Conservation (phyloP, 331 rosid genomes). For the Saraca asoca region DNA sequence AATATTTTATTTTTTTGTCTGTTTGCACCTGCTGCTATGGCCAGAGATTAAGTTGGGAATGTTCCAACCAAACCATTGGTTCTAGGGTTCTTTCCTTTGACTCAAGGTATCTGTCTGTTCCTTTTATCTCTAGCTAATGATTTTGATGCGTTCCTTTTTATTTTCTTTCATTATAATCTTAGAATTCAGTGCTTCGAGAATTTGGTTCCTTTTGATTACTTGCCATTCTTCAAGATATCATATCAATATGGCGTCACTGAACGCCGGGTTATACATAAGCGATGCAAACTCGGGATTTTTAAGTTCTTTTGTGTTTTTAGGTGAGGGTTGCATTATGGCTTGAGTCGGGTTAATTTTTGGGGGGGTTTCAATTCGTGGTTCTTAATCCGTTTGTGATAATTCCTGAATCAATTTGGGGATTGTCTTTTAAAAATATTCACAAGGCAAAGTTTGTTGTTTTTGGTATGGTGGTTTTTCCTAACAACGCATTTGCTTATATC, state of each 20-base stretch:
- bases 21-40: conserved; percentile 33
- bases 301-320: background rate
- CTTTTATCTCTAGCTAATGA: background rate
- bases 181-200: conserved; percentile 19
- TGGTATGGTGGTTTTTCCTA: too few species aligned
- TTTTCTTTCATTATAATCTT: conserved; percentile 4
- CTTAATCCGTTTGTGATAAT: conserved; percentile 7
- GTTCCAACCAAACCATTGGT: conserved; percentile 34
- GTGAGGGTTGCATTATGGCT: background rate
- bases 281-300: background rate
- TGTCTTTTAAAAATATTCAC: background rate
- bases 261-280: background rate
- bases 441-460: conserved; percentile 4
- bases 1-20: background rate
- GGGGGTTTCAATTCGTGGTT: background rate
- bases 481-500: background rate
- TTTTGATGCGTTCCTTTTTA: background rate
- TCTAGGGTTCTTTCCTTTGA: conserved; percentile 46
- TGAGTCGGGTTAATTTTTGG: background rate
- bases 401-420: background rate
- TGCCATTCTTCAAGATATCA: background rate
- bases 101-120: conserved; percentile 32
- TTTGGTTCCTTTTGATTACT: background rate
- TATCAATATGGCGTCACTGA: conserved; percentile 22
- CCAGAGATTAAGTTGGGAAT: conserved; percentile 41